These are phyloP conservation scores for Populus hybrid DNA, from an alignment of 441 rosid species.

Conservation along the genomic window DNA sequence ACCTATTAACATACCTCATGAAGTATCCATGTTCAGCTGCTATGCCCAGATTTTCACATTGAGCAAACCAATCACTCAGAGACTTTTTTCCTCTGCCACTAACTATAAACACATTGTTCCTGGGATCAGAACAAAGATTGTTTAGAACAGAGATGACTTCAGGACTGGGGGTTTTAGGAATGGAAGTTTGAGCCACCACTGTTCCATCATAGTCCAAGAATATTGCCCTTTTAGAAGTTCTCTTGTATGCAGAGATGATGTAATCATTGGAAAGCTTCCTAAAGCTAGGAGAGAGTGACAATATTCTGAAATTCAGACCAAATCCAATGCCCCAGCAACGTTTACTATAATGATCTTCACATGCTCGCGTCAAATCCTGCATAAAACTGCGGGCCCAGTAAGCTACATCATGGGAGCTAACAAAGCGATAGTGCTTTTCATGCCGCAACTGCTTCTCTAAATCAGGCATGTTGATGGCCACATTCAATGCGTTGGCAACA, in stretches of 20 bases:
- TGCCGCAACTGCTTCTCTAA: slow-evolving; percentile 63
- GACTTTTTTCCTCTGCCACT: slow-evolving; percentile 74
- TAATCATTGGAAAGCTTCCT: slow-evolving; percentile 64
- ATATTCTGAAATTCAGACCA: slow-evolving; percentile 69
- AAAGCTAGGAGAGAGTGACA: slow-evolving; percentile 82
- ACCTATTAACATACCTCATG: slow-evolving; percentile 54
- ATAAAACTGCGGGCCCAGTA: slow-evolving; percentile 76
- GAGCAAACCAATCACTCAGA: slow-evolving; percentile 67
- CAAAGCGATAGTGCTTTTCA: slow-evolving; percentile 72
- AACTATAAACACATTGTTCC: slow-evolving; percentile 74
- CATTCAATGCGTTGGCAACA: slow-evolving; percentile 55
- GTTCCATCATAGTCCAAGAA: slow-evolving; percentile 91
- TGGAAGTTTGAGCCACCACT: slow-evolving; percentile 59
- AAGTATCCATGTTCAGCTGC: slow-evolving; percentile 95
- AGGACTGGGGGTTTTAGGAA: slow-evolving; percentile 55
- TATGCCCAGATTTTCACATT: slow-evolving; percentile 72
- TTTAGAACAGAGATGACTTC: slow-evolving; percentile 58
- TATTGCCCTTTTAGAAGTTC: slow-evolving; percentile 64
- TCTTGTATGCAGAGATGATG: slow-evolving; percentile 50
- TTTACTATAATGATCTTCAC: slow-evolving; percentile 67
- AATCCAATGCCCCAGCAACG: slow-evolving; percentile 82
- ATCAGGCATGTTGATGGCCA: slow-evolving; percentile 48
- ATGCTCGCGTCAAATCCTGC: slow-evolving; percentile 77
- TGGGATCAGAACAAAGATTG: slow-evolving; percentile 61
- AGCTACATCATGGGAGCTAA: slow-evolving; percentile 73